phyloP scores from a whole-genome alignment of 192 early-diverging fungal species.

The Podochytrium sp. region DNA sequence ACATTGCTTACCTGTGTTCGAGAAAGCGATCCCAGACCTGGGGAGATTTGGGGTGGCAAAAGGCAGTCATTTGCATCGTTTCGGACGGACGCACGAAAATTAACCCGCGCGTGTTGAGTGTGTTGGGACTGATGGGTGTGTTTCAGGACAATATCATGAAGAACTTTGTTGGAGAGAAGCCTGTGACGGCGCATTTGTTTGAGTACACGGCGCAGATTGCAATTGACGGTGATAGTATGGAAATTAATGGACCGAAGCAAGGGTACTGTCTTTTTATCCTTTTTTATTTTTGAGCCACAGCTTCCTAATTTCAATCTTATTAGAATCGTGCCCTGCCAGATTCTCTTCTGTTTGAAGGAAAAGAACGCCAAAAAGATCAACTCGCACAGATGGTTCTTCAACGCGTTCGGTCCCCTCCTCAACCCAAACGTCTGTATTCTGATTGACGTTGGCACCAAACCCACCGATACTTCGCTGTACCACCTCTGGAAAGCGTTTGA shows the following conservation, averaged over 20 bases:
- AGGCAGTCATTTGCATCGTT: constrained; percentile 80
- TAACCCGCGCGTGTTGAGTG: constrained; percentile 68
- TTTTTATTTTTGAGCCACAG: neutral
- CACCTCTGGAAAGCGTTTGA: constrained; percentile 95
- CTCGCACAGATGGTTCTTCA: constrained; percentile 75
- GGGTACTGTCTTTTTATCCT: constrained; percentile 30
- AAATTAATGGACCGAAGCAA: constrained; percentile 66
- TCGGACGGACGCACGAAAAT: constrained; percentile 83
- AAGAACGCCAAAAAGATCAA: constrained; percentile 91
- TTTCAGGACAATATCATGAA: constrained; percentile 81
- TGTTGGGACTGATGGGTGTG: constrained; percentile 79
- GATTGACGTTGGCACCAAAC: constrained; percentile 92
- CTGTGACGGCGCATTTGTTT: constrained; percentile 69
- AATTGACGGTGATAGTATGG: constrained; percentile 71
- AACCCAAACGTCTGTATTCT: constrained; percentile 77
- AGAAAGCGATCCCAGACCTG: constrained; percentile 44
- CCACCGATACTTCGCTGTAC: constrained; percentile 81
- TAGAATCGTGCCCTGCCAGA: constrained; percentile 70
- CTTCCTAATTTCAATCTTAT: neutral
- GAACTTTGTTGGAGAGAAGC: constrained; percentile 62
- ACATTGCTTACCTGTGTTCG: constrained; percentile 54
- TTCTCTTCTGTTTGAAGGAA: constrained; percentile 87
- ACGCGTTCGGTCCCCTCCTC: constrained; percentile 65
- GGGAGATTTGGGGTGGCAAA: constrained; percentile 82
- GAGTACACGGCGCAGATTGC: constrained; percentile 81